Percentiles rank a stretch among this genome's conserved stretches.
These are phyloP conservation scores for Geotrichum europaeum DNA, from an alignment of 1,139 yeast genomes.

Conservation along the genomic window DNA sequence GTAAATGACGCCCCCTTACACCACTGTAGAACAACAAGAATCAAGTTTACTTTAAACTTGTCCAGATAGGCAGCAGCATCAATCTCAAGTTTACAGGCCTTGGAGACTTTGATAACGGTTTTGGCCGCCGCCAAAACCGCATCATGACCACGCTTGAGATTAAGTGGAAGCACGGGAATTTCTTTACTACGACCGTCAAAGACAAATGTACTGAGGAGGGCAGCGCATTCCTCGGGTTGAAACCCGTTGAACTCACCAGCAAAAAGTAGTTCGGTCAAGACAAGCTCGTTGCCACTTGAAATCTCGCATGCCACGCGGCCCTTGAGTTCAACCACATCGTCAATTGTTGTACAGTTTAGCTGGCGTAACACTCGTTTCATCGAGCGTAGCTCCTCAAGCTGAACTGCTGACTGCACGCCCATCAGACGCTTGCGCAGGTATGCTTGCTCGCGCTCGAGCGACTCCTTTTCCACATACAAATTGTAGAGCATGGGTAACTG, in stretches of 20 bases:
- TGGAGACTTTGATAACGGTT: slow-evolving; percentile 79
- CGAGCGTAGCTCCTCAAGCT: slow-evolving; percentile 85
- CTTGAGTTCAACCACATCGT: slow-evolving; percentile 73
- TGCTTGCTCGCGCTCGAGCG: slow-evolving; percentile 44
- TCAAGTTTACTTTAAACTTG: slow-evolving; percentile 81
- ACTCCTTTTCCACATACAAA: slow-evolving; percentile 58
- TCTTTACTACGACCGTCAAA: slow-evolving; percentile 95
- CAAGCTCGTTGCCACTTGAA: slow-evolving; percentile 70
- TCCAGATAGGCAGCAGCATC: slow-evolving; percentile 90
- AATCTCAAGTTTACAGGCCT: slow-evolving; percentile 82
- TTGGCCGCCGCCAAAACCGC: slow-evolving; percentile 84
- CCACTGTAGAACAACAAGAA: slow-evolving; percentile 98
- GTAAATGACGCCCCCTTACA: slow-evolving; percentile 94
- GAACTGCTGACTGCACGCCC: slow-evolving; percentile 45
- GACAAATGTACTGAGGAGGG: slow-evolving; percentile 86
- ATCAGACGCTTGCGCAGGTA: slow-evolving; percentile 27
- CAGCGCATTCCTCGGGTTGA: slow-evolving; percentile 85
- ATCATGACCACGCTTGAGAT: slow-evolving; percentile 81
- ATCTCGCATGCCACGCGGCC: slow-evolving; percentile 68
- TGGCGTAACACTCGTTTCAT: slow-evolving; percentile 85
- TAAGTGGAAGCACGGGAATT: slow-evolving; percentile 77
- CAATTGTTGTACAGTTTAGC: slow-evolving; percentile 73
- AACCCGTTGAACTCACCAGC: slow-evolving; percentile 90
- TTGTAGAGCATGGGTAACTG: slow-evolving; percentile 56
- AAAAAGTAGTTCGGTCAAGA: slow-evolving; percentile 85